These are phyloP conservation scores for Dothiorella sarmentorum DNA, from an alignment of 2,329 filamentous ascomycete genomes.

Conservation along the genomic window DNA sequence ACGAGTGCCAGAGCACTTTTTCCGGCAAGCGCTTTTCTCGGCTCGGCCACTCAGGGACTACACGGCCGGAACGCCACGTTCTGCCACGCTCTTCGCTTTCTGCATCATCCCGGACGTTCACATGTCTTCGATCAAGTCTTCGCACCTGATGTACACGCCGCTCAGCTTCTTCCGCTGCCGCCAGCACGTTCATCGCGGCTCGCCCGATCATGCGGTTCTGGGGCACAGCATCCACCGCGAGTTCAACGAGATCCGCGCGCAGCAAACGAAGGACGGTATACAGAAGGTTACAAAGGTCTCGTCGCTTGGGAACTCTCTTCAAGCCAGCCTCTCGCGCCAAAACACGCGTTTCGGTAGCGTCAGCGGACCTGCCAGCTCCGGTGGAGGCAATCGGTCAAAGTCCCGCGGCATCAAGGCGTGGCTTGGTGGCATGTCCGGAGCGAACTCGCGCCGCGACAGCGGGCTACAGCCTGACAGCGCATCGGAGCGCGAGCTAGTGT, in stretches of 20 bases:
- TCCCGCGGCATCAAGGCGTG: slow-evolving; percentile 13
- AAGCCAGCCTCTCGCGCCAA: not conserved
- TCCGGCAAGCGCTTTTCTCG: slow-evolving; percentile 44
- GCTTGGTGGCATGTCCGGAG: not conserved
- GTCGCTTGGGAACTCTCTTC: not conserved
- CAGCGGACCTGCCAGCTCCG: not conserved
- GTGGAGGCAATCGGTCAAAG: not conserved
- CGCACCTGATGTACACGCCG: slow-evolving; percentile 36
- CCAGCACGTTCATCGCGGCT: slow-evolving; percentile 43
- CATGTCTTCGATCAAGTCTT: slow-evolving; percentile 29
- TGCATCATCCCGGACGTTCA: slow-evolving; percentile 44
- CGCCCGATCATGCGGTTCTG: slow-evolving; percentile 45
- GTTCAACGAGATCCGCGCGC: slow-evolving; percentile 33
- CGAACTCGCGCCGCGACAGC: slow-evolving; percentile 10
- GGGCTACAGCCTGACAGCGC: slow-evolving; percentile 24
- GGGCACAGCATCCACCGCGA: slow-evolving; percentile 45
- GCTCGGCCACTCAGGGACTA: slow-evolving; percentile 35
- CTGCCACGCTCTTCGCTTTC: slow-evolving; percentile 32
- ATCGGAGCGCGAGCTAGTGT: slow-evolving; percentile 23
- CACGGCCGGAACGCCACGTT: slow-evolving; percentile 16
- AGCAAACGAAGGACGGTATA: slow-evolving; percentile 5
- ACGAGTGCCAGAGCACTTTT: slow-evolving; percentile 39
- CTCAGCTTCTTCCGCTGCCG: slow-evolving; percentile 45
- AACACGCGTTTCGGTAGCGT: not conserved
- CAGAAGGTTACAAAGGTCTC: slow-evolving; percentile 4